phyloP scores from a whole-genome alignment of 768 basidiomycete genomes.

The Rhodosporidiobolus odoratus region DNA sequence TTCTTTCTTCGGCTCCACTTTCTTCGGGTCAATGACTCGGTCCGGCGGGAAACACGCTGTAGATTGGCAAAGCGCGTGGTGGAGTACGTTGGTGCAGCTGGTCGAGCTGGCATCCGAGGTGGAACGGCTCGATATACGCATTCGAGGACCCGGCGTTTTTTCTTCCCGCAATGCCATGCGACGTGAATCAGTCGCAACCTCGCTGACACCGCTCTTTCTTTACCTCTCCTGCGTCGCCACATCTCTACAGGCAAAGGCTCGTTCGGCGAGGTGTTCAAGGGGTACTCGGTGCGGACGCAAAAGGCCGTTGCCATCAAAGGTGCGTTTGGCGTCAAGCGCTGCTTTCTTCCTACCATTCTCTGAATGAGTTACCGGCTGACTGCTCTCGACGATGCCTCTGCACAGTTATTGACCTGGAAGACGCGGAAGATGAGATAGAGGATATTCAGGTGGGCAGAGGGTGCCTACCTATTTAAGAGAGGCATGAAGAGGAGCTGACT shows the following conservation, averaged over 20 bases:
- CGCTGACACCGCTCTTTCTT: neutral
- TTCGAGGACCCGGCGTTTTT: neutral
- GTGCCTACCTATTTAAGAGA: too few relatives aligned
- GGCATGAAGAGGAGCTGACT: too few relatives aligned
- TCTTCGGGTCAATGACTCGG: neutral
- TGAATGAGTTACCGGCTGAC: neutral
- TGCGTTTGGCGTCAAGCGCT: neutral
- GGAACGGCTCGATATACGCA: neutral
- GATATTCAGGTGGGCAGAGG: slow-evolving; percentile 61
- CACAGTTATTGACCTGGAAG: slow-evolving; percentile 92
- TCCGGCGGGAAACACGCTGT: neutral
- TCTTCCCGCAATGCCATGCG: neutral
- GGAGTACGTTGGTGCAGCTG: neutral
- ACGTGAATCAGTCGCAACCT: too few relatives aligned
- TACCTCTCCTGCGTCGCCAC: slow-evolving; percentile 29
- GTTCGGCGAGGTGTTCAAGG: slow-evolving; percentile 99
- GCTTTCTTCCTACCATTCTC: neutral
- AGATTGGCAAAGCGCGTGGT: too few relatives aligned
- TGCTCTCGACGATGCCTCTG: neutral
- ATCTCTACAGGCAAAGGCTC: slow-evolving; percentile 77
- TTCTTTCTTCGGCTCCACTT: too few relatives aligned
- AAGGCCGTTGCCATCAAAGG: slow-evolving; percentile 94
- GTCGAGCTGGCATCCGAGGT: too few relatives aligned
- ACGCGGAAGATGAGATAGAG: slow-evolving; percentile 98
- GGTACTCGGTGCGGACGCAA: slow-evolving; percentile 91